Evolutionary conservation across 257 asterid species (phyloP).

Genomic region (Penstemon newberryi): DNA sequence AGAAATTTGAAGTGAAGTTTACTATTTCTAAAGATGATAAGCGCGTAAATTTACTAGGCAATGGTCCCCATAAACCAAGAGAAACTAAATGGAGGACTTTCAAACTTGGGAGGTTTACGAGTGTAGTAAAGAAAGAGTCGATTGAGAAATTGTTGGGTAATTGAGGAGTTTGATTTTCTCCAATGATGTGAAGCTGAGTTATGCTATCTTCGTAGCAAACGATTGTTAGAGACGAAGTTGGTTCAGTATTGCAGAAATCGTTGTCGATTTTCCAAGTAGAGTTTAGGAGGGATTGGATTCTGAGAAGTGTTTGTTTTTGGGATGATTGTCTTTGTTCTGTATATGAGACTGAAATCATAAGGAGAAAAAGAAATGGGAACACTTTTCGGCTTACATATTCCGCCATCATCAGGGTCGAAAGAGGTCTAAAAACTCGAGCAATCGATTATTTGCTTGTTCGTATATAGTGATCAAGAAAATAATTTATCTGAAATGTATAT

Average conservation of each 20-base stretch:
- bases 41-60: conserved; percentile 51
- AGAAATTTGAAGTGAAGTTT: conserved; percentile 76
- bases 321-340: conserved; percentile 53
- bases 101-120: conserved; percentile 54
- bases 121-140: conserved; percentile 57
- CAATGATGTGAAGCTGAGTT: conserved; percentile 82
- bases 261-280: conserved; percentile 48
- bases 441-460: background rate
- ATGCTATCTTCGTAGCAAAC: conserved; percentile 70
- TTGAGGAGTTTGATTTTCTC: conserved; percentile 36
- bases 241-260: conserved; percentile 64
- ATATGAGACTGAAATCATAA: conserved; percentile 39
- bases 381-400: conserved; percentile 10
- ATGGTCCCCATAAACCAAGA: conserved; percentile 79
- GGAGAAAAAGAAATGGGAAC: conserved; percentile 28
- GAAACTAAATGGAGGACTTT: conserved; percentile 82
- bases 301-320: conserved; percentile 50
- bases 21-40: conserved; percentile 71
- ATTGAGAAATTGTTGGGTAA: conserved; percentile 66
- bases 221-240: conserved; percentile 51
- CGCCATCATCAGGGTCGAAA: conserved; percentile 38
- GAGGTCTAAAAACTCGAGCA: conserved; percentile 1
- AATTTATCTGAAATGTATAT: background rate
- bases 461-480: background rate
- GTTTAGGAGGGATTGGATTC: conserved; percentile 50